A percentile compares a stretch with the other conserved stretches of the same genome.
These are phyloP conservation scores for Cladophialophora bantiana DNA, from an alignment of 2,329 filamentous ascomycete species.

Conservation along the genomic window DNA sequence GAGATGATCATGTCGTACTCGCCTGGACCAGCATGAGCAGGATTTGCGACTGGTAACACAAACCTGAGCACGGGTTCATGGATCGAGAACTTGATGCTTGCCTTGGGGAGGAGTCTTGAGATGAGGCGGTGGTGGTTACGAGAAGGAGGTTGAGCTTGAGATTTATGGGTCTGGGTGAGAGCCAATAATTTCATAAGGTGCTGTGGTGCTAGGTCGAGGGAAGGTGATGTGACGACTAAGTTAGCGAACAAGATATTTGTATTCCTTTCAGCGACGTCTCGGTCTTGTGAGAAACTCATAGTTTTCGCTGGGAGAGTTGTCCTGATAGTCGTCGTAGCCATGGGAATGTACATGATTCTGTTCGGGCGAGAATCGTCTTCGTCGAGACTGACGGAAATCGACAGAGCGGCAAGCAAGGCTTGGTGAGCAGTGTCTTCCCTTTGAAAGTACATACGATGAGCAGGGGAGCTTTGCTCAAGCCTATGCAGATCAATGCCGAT, in stretches of 20 bases:
- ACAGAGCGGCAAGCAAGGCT: slow-evolving; percentile 87
- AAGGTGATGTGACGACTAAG: slow-evolving; percentile 93
- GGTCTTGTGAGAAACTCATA: slow-evolving; percentile 75
- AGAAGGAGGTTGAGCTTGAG: slow-evolving; percentile 53
- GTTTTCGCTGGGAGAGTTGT: slow-evolving; percentile 96
- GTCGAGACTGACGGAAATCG: slow-evolving; percentile 88
- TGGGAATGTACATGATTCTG: slow-evolving; percentile 89
- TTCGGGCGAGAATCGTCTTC: slow-evolving; percentile 87
- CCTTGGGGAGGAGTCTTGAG: slow-evolving; percentile 90
- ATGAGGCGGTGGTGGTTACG: slow-evolving; percentile 70
- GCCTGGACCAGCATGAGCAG: slow-evolving; percentile 64
- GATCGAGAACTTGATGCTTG: slow-evolving; percentile 92
- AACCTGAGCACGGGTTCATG: slow-evolving; percentile 95
- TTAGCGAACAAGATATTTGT: slow-evolving; percentile 97
- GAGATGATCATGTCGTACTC: slow-evolving; percentile 97
- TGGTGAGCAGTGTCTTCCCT: slow-evolving; percentile 93
- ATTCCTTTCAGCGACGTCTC: slow-evolving; percentile 80
- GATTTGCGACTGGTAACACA: slow-evolving; percentile 75
- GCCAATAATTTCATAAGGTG: slow-evolving; percentile 86
- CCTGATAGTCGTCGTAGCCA: slow-evolving; percentile 94
- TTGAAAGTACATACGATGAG: slow-evolving; percentile 98
- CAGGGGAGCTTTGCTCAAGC: slow-evolving; percentile 88
- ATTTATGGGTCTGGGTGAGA: slow-evolving; percentile 65
- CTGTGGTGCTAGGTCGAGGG: slow-evolving; percentile 88
- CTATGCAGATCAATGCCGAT: slow-evolving; percentile 91